These are phyloP conservation scores for Penicillium odoratum DNA, from an alignment of 495 filamentous ascomycete species.

Conservation along the genomic window DNA sequence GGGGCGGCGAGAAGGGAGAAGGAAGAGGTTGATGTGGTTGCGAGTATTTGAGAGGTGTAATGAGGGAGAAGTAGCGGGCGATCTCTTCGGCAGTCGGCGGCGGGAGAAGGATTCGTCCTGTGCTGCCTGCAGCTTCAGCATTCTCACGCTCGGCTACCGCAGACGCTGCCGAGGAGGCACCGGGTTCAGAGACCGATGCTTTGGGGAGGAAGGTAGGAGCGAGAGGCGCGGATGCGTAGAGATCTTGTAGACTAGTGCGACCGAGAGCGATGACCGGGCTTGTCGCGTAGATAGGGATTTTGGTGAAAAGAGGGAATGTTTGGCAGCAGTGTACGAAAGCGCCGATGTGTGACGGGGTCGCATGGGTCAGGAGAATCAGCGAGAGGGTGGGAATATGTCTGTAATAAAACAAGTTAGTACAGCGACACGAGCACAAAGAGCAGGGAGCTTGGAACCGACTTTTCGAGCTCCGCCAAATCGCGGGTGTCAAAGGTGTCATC, in stretches of 20 bases:
- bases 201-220: constrained; percentile 77
- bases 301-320: constrained; percentile 84
- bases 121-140: constrained; percentile 26
- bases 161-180: constrained; percentile 51
- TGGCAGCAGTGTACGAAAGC: constrained; percentile 98
- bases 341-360: constrained; percentile 84
- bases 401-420: constrained; percentile 19
- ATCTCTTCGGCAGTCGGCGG: constrained; percentile 86
- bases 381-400: constrained; percentile 90
- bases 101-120: constrained; percentile 66
- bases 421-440: background rate
- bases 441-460: constrained; percentile 51
- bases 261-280: constrained; percentile 90
- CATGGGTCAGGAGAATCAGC: constrained; percentile 91
- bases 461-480: constrained; percentile 83
- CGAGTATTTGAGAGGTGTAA: constrained; percentile 93
- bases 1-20: constrained; percentile 81
- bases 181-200: constrained; percentile 64
- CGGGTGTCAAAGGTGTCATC: constrained; percentile 81
- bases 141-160: constrained; percentile 27
- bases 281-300: constrained; percentile 96
- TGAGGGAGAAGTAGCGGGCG: constrained; percentile 85
- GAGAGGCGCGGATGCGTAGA: constrained; percentile 86
- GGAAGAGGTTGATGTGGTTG: constrained; percentile 87
- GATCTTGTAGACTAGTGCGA: constrained; percentile 84